Evolutionary conservation across 768 basidiomycete genomes (phyloP).

Genomic region (Psilocybe cyanescens): DNA sequence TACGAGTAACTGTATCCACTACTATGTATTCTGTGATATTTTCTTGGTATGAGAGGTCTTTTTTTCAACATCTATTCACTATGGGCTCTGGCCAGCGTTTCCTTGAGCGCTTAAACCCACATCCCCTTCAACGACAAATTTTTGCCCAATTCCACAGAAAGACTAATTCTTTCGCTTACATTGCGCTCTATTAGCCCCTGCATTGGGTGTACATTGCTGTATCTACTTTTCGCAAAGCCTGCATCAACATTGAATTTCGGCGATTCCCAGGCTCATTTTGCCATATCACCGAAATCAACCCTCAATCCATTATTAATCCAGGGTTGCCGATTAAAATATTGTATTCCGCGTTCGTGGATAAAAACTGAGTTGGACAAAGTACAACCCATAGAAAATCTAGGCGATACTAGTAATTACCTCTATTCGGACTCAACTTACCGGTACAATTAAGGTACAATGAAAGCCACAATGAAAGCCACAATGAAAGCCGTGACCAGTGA

Average conservation of each 20-base stretch:
- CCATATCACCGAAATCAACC: not conserved
- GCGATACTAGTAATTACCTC: too few relatives aligned
- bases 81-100: not conserved
- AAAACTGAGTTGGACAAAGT: not conserved
- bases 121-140: not conserved
- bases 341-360: not conserved
- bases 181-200: not conserved
- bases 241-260: not conserved
- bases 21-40: not conserved
- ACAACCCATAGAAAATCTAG: too few relatives aligned
- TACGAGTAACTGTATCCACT: not conserved
- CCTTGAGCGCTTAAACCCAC: slow-evolving; percentile 3
- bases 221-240: not conserved
- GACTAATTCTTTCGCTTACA: too few relatives aligned
- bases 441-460: too few relatives aligned
- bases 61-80: not conserved
- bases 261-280: not conserved
- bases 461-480: too few relatives aligned
- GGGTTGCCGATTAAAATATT: too few relatives aligned
- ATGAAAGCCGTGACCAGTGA: too few relatives aligned
- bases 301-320: not conserved
- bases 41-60: not conserved
- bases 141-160: not conserved
- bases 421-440: too few relatives aligned
- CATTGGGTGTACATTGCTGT: not conserved